These are phyloP conservation scores for Entelexis paramagnoliae DNA, from an alignment of 1,139 yeast genomes.

Conservation along the genomic window DNA sequence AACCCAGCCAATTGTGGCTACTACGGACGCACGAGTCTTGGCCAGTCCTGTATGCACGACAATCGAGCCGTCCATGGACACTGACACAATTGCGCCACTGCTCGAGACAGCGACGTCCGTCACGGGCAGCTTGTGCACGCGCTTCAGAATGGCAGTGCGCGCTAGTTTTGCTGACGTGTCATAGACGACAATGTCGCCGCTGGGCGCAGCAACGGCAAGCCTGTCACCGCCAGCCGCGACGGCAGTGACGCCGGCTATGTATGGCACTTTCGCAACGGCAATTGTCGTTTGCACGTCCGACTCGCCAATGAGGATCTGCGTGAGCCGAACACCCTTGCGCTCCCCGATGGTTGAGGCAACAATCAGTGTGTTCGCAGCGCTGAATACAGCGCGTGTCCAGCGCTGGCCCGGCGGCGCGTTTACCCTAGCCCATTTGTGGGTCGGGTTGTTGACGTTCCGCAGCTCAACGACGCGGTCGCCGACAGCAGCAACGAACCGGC, in stretches of 20 bases:
- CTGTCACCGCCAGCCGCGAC: slow-evolving; percentile 11
- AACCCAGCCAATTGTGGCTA: slow-evolving; percentile 20
- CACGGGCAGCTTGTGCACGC: slow-evolving; percentile 71
- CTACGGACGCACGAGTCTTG: background rate
- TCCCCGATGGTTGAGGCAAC: slow-evolving; percentile 9
- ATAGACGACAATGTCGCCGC: slow-evolving; percentile 50
- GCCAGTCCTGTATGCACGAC: slow-evolving; percentile 35
- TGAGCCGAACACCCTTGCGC: slow-evolving; percentile 10
- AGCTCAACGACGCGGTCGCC: slow-evolving; percentile 6
- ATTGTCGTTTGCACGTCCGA: background rate
- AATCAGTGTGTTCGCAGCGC: slow-evolving; percentile 3
- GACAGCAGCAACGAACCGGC: slow-evolving; percentile 9
- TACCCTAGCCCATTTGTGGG: background rate
- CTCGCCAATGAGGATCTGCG: background rate
- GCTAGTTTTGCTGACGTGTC: slow-evolving; percentile 32
- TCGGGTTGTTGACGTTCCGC: slow-evolving; percentile 8
- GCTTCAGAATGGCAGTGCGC: slow-evolving; percentile 42
- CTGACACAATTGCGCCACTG: slow-evolving; percentile 62
- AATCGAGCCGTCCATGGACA: slow-evolving; percentile 71
- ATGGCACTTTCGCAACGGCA: slow-evolving; percentile 1
- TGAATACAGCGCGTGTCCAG: slow-evolving; percentile 13
- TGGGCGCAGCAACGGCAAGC: slow-evolving; percentile 64
- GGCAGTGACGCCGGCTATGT: slow-evolving; percentile 43
- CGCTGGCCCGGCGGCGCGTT: slow-evolving; percentile 7
- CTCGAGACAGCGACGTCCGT: slow-evolving; percentile 66